A percentile compares a stretch with the other conserved stretches of the same genome.
These are phyloP conservation scores for Sporothrix sp. DNA, from an alignment of 2,329 filamentous ascomycete species.

Conservation along the genomic window DNA sequence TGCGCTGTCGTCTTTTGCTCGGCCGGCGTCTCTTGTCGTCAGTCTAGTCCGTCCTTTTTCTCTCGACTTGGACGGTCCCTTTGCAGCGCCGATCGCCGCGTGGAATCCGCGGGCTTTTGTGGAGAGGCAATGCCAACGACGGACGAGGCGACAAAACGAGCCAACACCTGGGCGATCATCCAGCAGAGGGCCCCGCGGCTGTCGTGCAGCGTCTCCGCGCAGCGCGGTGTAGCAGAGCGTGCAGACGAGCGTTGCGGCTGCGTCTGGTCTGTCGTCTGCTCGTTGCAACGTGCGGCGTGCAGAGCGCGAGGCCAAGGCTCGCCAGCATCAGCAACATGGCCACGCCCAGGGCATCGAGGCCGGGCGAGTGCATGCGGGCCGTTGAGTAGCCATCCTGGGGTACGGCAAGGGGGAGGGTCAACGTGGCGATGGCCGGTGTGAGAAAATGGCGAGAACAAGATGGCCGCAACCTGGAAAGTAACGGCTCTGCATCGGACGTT, in stretches of 20 bases:
- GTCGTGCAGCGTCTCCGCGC: not conserved
- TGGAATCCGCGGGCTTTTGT: constrained; percentile 1
- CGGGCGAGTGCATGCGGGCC: no score
- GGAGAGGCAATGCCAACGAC: not conserved
- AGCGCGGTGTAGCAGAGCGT: constrained; percentile 1
- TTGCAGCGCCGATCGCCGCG: constrained; percentile 1
- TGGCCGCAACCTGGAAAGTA: no score
- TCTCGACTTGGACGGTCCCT: not conserved
- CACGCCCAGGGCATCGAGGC: not conserved
- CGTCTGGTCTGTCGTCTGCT: not conserved
- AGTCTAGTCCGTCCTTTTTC: not conserved
- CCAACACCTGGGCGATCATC: no score
- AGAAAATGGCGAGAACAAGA: no score
- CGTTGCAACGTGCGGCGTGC: not conserved
- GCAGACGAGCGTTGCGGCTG: not conserved
- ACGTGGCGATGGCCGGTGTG: no score
- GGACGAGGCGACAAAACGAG: not conserved
- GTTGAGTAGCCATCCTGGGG: not conserved
- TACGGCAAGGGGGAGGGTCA: not conserved
- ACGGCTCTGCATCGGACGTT: no score
- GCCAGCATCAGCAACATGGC: not conserved
- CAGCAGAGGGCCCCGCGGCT: no score
- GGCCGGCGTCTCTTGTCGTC: no score
- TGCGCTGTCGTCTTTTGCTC: no score
- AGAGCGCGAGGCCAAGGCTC: not conserved